Evolutionary conservation across 306 rosid species (phyloP), one percentile per base, ranked within the genome.

Genomic region (Hippophae rhamnoides): DNA sequence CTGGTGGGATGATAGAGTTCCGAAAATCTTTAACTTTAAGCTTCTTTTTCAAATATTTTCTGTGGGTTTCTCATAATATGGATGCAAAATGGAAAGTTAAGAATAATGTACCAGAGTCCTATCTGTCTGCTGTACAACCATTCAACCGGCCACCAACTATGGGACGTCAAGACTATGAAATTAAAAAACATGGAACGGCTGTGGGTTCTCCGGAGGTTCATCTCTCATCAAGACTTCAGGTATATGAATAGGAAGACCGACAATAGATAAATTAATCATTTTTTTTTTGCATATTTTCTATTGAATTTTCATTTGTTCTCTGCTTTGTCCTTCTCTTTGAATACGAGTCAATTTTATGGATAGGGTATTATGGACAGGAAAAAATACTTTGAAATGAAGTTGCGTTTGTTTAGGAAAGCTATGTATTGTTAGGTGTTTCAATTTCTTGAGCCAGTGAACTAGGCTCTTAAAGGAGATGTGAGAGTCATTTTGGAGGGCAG

Each of bases 1-100:
- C 98, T 3, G 98, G 95, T 59, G 98, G 96, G 65, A 92, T 92
- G 98, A 86, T 92, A 65, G 98, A 87, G 79, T 92, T 87, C 58
- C 82, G 96, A 50, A 85, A 75, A 67, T 85, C 98, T 69, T 72
- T 92, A 78, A 85, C 79, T 25, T 54, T 76, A 38, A 81, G 96
- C 78, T 92, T 87, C 81, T 92, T 87, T 72, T 92, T 92, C 56
- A 92, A 92, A 72, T 83, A 87, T 72, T 88, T 85, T 70, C 82
- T 87, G 12, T 92, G 95, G 98, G 98, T 87, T 61, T 85, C 98
- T 79, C 84, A 87, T 70, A 87, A 81, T 71, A 68, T 87, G 69
- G 81, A 68, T 55, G 78, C 75, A 42, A 60, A 58, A 48, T 68
- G 76, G 25, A 48, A 50, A 47, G 41, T 74, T 56, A 75, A 63